Evolutionary conservation across 1,284 basidiomycete genomes (phyloP).

Genomic region (Melanopsichium pennsylvanicum): DNA sequence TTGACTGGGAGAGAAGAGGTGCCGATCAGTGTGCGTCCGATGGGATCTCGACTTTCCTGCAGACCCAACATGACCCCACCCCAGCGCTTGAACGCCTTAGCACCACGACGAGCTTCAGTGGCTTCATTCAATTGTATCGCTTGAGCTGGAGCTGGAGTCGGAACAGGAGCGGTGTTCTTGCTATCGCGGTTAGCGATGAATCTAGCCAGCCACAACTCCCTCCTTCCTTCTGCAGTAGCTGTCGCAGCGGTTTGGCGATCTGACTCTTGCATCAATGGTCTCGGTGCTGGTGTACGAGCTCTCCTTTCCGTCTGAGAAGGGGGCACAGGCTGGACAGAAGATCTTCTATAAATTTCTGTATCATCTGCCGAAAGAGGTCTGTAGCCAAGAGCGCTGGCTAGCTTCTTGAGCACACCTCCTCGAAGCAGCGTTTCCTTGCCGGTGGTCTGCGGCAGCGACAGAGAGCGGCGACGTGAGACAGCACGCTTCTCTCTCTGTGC

Average conservation of each 20-base stretch:
- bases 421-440: not conserved
- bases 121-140: slow-evolving; percentile 5
- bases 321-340: not conserved
- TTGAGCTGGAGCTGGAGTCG: not conserved
- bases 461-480: slow-evolving; percentile 5
- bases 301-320: not conserved
- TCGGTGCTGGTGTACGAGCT: slow-evolving; percentile 5
- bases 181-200: slow-evolving; percentile 19
- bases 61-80: slow-evolving; percentile 18
- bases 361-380: slow-evolving; percentile 15
- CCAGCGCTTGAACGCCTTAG: slow-evolving; percentile 4
- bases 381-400: slow-evolving; percentile 23
- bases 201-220: slow-evolving; percentile 33
- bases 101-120: not conserved
- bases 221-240: slow-evolving; percentile 23
- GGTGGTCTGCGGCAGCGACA: slow-evolving; percentile 8
- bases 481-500: slow-evolving; percentile 14
- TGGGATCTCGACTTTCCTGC: not conserved
- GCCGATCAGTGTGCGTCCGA: slow-evolving; percentile 9
- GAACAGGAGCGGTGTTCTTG: too few relatives aligned
- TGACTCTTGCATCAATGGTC: slow-evolving; percentile 9
- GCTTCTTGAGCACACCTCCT: too few relatives aligned
- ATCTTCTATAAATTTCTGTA: slow-evolving; percentile 8
- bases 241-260: slow-evolving; percentile 15
- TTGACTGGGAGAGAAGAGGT: slow-evolving; percentile 10